Evolutionary conservation across 225 moss, liverwort and hornwort genomes (phyloP).

Genomic region (Bryum argenteum): DNA sequence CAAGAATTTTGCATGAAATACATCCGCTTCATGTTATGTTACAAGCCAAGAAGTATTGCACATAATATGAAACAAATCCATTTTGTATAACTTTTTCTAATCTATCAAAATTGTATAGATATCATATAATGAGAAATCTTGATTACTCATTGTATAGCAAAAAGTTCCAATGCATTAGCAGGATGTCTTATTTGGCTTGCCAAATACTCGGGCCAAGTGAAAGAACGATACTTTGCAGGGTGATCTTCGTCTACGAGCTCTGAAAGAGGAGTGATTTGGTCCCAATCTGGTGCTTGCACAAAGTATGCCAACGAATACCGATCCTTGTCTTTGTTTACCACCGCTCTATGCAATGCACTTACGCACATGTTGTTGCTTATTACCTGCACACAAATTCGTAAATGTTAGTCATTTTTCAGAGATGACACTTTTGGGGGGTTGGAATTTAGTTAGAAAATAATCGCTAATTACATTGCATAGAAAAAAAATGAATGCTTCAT

Average conservation of each 20-base stretch:
- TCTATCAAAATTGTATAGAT: no score
- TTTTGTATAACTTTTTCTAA: no score
- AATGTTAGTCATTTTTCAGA: no score
- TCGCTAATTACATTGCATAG: no score
- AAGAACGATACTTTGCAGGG: conserved; percentile 35
- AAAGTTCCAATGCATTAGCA: conserved; percentile 3
- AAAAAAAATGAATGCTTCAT: no score
- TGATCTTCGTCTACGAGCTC: conserved; percentile 40
- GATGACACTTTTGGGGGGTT: no score
- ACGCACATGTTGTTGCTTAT: conserved; percentile 44
- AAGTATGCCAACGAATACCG: conserved; percentile 50
- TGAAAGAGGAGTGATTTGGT: conserved; percentile 31
- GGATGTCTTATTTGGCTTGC: neutral
- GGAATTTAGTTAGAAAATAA: no score
- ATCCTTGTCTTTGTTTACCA: conserved; percentile 44
- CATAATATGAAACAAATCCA: no score
- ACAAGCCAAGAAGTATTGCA: no score
- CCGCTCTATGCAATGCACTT: conserved; percentile 49
- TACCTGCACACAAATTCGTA: conserved; percentile 21
- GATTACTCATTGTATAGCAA: neutral
- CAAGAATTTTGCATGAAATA: no score
- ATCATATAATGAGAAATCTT: no score
- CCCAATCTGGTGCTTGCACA: conserved; percentile 45
- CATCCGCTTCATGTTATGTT: no score
- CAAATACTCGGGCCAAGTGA: conserved; percentile 46